Evolutionary conservation across 345 rosid species (phyloP), one percentile per base, ranked within the genome.

Genomic region (Hibiscus trionum): DNA sequence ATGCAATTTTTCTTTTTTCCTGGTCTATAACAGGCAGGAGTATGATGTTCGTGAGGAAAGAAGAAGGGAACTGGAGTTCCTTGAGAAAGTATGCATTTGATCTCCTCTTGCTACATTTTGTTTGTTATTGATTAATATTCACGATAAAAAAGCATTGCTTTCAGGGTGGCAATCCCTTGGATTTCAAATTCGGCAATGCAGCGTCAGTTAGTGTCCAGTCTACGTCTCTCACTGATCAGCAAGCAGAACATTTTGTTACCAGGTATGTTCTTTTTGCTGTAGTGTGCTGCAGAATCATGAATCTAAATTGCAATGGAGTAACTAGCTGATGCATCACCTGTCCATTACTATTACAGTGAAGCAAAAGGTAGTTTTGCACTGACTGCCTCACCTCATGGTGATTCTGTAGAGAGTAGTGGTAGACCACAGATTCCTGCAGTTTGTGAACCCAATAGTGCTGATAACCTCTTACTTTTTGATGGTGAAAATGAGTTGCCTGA

Each of bases 91-190:
- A 96, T 70, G 91, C 61, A 47, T 74, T 58, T 37, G 59, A 72
- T 65, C 61, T 56, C 53, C 53, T 65, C 69, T 78, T 78, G 63
- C 26, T 57, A n/a, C 75, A 74, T 73, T 21, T 7, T 47, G 39
- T 65, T 39, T 75, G 59, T 26, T 72, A 72, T 70, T 11, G 35
- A 59, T 79, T 49, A 49, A 47, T 46, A 61, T 61, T 61, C 55
- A 49, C 66, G 42, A 55, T 44, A 69, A 72, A 42, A 63, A 63
- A 57, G 75, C 62, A 39, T 78, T 79, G 11, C 76, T 76, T 78
- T 75, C 86, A 96, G 99, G 98, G 99, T 39, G 99, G 99, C 74
- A 88, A 96, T 86, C 99, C 99, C 64, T 85, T 96, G 85, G 99
- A 96, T 80, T 96, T 91, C 78, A 93, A 90, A 84, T 90, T 87